Base-by-base conservation (phyloP, 2,329 filamentous ascomycete genomes). In the Coccinonectria pachysandricola region DNA sequence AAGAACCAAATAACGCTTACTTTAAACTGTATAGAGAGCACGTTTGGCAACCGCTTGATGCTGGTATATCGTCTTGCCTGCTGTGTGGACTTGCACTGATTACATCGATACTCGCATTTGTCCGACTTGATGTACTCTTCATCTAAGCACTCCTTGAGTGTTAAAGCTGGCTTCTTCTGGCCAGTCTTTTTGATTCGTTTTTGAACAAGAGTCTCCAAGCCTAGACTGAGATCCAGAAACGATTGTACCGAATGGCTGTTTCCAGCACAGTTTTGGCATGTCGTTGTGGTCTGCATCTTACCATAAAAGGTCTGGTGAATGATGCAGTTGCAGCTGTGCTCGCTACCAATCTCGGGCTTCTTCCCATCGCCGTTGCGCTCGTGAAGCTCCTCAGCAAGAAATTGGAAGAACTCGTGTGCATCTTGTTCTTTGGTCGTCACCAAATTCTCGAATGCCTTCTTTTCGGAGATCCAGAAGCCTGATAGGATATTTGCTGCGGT, bases 371-470 rank as follows among this genome's bases (percentile, higher is more conserved):
- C 77, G 42, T 87, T 91, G 20, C 85, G 71, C 48, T 81, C 75
- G 49, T 95, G 88, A 10, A 98, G 67, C 44, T 91, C 83, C 58
- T 95, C 88, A 18, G 92, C 79, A 17, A 96, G 71, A 48, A 93
- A 95, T 50, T 94, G 86, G 54, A 95, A 92, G 57, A 93, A 96
- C 52, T 96, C 88, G 50, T 96, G 88, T 1, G 88, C 88, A 49
- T 96, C 88, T 59, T 96, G 88, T 56, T 96, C 88, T 46, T 87
- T 84, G 45, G 92, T 93, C 8, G 87, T 91, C 2, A 88, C 84
- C 12, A 87, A 65, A 34, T 80, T 76, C 56, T 83, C 71, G 35
- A 78, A 79, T 0, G 71, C 69, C 51, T 69, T 74, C 59, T 71
- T 76, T 52, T 84, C 81, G 4, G 80, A 84, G 42, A 87, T 83